Evolutionary conservation across 805 yeast genomes (phyloP).

Genomic region (Saccharomycopsis lassenensis): DNA sequence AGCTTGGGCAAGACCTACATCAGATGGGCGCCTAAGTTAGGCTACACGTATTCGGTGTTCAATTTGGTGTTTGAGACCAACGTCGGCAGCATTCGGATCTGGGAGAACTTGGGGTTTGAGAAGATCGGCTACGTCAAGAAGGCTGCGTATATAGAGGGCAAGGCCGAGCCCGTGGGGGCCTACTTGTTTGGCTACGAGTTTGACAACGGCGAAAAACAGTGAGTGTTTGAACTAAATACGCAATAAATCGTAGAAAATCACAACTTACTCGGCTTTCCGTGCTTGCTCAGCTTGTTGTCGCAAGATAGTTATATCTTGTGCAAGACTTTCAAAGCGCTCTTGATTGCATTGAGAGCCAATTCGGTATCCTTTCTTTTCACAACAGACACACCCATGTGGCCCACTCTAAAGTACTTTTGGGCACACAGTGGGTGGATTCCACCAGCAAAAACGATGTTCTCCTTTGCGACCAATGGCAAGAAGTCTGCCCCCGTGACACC

Average conservation of each 20-base stretch:
- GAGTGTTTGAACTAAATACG: no score
- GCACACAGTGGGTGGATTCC: constrained; percentile 79
- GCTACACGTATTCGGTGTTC: constrained; percentile 75
- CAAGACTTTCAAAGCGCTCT: constrained; percentile 35
- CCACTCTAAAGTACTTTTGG: constrained; percentile 80
- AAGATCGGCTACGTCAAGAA: constrained; percentile 63
- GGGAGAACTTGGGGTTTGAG: constrained; percentile 80
- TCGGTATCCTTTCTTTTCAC: constrained; percentile 49
- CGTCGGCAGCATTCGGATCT: constrained; percentile 58
- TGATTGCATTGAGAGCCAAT: constrained; percentile 35
- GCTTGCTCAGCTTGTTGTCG: no score
- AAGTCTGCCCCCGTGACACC: constrained; percentile 60
- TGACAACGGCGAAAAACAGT: no score
- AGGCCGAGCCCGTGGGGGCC: constrained; percentile 59
- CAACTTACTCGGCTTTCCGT: no score
- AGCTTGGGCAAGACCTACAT: constrained; percentile 60
- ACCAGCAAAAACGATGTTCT: constrained; percentile 75
- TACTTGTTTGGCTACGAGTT: constrained; percentile 63
- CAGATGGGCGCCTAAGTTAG: constrained; percentile 63
- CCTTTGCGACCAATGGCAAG: constrained; percentile 41
- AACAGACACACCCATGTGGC: constrained; percentile 89
- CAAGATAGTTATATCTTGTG: constrained; percentile 35
- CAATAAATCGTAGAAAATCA: no score
- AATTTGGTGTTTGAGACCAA: constrained; percentile 81
- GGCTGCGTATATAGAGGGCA: constrained; percentile 66